Base-by-base conservation (phyloP, 2,329 filamentous ascomycete genomes). In the Huntiella bhutanensis region DNA sequence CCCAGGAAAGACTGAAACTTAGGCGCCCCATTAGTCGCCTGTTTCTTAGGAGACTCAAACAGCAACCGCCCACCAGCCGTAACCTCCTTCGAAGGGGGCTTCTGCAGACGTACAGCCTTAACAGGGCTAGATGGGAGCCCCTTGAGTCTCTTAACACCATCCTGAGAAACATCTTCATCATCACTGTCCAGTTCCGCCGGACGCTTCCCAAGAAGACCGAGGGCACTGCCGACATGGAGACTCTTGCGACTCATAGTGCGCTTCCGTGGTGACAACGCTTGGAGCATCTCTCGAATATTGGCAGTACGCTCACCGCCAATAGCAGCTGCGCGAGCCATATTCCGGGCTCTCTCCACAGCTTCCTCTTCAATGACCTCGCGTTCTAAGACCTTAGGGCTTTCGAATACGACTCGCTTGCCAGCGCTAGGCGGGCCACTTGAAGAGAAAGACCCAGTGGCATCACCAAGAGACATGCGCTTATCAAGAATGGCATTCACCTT, bases 221-320 rank as follows among this genome's bases (percentile, higher is more conserved):
- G 75, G 11, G 81, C 82, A 54, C 80, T 81, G 36, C 82, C 82
- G 15, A 84, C 74, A 52, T 82, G 77, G 43, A 87, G 65, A 56
- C 82, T 87, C 62, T 87, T 87, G 36, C 82, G 75, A 11, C 75
- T 75, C 5, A 82, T 53, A 4, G 63, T 60, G 46, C 73, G 77
- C 58, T 84, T 83, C 60, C 82, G 83, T 0, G 83, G 82, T 17
- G 80, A 85, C 51, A 88, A 66, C 48, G 75, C 81, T 51, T 80
- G 71, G 50, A 88, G 88, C 73, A 85, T 79, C 52, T 84, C 80
- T 51, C 75, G 80, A 38, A 88, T 62, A 51, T 75, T 83, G 33
- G 77, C 60, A 0, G 80, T 81, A 2, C 65, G 67, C 52, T 83
- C 79, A 13, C 57, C 60, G 44, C 64, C 60, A 53, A 71, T 60